Percentiles rank a stretch among this genome's conserved stretches.
Conservation (phyloP, 805 yeast genomes). For the Kodamaea neixiangensis region DNA sequence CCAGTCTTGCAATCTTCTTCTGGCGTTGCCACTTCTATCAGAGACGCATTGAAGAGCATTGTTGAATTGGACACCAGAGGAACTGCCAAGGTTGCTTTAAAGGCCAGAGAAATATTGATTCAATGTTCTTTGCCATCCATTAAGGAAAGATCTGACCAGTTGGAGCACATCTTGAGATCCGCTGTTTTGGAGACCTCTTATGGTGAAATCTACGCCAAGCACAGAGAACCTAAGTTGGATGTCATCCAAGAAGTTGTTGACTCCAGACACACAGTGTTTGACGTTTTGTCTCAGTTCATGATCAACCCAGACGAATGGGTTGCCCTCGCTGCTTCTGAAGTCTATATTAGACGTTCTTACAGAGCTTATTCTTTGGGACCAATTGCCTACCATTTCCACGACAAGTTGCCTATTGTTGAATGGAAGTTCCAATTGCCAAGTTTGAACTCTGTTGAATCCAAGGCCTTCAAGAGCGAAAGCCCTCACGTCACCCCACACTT, state of each 20-base stretch:
- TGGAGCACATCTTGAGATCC: constrained; percentile 91
- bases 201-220: constrained; percentile 77
- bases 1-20: constrained; percentile 72
- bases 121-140: constrained; percentile 97
- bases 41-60: constrained; percentile 70
- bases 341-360: constrained; percentile 94
- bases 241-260: constrained; percentile 90
- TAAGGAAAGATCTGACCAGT: constrained; percentile 93
- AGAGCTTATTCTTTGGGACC: constrained; percentile 90
- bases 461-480: constrained; percentile 47
- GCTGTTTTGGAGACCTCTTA: constrained; percentile 88
- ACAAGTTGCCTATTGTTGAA: constrained; percentile 68
- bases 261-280: constrained; percentile 94
- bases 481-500: constrained; percentile 20
- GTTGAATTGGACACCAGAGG: constrained; percentile 89
- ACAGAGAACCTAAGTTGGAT: constrained; percentile 78
- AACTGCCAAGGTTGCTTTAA: constrained; percentile 89
- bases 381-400: constrained; percentile 59
- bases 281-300: constrained; percentile 90
- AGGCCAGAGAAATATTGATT: constrained; percentile 93
- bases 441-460: constrained; percentile 68
- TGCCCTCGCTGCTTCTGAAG: constrained; percentile 94
- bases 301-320: constrained; percentile 82
- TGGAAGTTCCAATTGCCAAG: constrained; percentile 90
- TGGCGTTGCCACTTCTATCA: constrained; percentile 63